Percentiles rank a stretch among this genome's conserved stretches.
Evolutionary conservation across 2,329 filamentous ascomycete species (phyloP).

Genomic region (Sporothrix pseudoabietina): DNA sequence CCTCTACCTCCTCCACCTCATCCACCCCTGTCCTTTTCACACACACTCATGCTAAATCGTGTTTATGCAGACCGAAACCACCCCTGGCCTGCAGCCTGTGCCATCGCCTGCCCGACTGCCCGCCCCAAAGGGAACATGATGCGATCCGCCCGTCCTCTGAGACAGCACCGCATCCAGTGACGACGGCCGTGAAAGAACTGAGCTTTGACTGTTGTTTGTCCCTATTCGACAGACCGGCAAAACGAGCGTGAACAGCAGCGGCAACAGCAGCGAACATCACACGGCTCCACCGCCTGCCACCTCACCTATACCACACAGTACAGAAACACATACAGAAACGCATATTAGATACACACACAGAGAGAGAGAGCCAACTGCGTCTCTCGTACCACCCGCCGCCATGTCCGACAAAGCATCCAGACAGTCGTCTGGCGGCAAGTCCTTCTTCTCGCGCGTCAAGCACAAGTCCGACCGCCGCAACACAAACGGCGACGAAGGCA

Average conservation of each 20-base stretch:
- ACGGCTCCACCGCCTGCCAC: conserved; percentile 11
- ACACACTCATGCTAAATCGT: conserved; percentile 24
- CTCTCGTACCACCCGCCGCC: conserved; percentile 30
- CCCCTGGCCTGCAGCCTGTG: conserved; percentile 5
- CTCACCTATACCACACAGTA: neutral
- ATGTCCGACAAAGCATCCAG: conserved; percentile 76
- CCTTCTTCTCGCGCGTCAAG: conserved; percentile 88
- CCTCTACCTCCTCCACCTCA: neutral
- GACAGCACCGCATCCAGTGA: conserved; percentile 47
- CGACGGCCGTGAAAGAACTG: conserved; percentile 29
- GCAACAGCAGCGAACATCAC: conserved; percentile 21
- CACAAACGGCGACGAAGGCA: conserved; percentile 62
- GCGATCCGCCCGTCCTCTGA: conserved; percentile 46
- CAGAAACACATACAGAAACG: neutral
- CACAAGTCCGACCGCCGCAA: conserved; percentile 71
- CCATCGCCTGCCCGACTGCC: conserved; percentile 12
- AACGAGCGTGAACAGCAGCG: neutral
- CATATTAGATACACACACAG: neutral
- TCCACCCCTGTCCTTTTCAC: neutral
- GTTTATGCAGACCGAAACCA: conserved; percentile 29
- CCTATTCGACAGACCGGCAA: neutral
- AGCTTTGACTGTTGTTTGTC: neutral
- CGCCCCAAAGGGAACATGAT: conserved; percentile 44
- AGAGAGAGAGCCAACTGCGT: neutral
- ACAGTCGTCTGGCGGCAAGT: conserved; percentile 68